Evolutionary conservation across 306 rosid genomes (phyloP).

Genomic region (Dalbergia oliveri): DNA sequence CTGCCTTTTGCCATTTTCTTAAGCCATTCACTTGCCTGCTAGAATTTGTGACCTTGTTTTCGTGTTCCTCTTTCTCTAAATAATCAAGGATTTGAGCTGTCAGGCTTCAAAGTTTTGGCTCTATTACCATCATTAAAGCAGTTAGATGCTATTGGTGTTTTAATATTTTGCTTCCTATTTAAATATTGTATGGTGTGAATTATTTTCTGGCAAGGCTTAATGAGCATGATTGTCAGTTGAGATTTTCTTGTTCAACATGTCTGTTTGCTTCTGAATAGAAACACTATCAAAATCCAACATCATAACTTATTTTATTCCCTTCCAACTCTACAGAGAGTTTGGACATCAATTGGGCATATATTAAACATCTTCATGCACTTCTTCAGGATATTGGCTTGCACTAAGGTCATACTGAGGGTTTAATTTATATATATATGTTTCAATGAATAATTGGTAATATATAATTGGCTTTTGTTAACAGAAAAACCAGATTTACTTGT

Average conservation of each 20-base stretch:
- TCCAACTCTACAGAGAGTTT: neutral
- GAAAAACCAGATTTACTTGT: neutral
- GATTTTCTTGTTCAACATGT: neutral
- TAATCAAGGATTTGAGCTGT: neutral
- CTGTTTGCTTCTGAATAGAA: conserved; percentile 13
- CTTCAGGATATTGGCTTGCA: conserved; percentile 13
- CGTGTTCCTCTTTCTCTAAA: conserved; percentile 1
- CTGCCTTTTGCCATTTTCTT: neutral
- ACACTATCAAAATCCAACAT: conserved; percentile 6
- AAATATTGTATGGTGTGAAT: neutral
- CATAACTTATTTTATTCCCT: neutral
- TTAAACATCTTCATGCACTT: neutral
- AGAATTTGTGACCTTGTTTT: neutral
- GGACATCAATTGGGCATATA: neutral
- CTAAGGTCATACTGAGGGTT: too few species aligned
- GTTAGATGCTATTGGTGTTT: neutral
- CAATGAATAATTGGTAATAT: too few species aligned
- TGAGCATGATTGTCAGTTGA: neutral
- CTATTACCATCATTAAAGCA: neutral
- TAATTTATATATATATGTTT: too few species aligned
- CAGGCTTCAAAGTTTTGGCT: neutral
- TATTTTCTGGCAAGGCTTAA: neutral
- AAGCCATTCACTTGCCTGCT: conserved; percentile 1
- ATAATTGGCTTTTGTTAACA: conserved; percentile 1
- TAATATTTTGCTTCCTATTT: conserved; percentile 1